Conservation (phyloP, 2,329 filamentous ascomycete species). For the Xylaria sp. region DNA sequence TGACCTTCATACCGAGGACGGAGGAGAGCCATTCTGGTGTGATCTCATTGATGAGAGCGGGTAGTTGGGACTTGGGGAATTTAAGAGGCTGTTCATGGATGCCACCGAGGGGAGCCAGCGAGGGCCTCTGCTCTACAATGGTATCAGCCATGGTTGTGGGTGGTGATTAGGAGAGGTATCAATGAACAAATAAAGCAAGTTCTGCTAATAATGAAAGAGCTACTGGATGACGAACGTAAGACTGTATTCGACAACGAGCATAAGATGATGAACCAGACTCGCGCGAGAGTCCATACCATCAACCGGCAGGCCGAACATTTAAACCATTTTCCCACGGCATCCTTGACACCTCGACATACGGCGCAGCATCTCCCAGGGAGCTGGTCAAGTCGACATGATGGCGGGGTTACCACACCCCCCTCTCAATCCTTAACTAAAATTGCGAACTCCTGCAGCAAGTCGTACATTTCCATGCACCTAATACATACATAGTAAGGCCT, state of each 20-base stretch:
- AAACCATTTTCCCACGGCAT: slow-evolving; percentile 31
- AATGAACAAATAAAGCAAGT: slow-evolving; percentile 4
- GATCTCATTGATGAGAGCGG: slow-evolving; percentile 39
- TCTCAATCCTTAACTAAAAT: slow-evolving; percentile 28
- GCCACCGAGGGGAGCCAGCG: slow-evolving; percentile 14
- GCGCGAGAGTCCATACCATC: slow-evolving; percentile 8
- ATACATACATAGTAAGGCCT: slow-evolving; percentile 24
- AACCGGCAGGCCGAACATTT: slow-evolving; percentile 35
- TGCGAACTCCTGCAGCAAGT: slow-evolving; percentile 34
- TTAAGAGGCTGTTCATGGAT: slow-evolving; percentile 6
- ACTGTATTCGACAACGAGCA: slow-evolving; percentile 3
- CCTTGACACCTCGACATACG: slow-evolving; percentile 25
- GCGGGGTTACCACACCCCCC: slow-evolving; percentile 35
- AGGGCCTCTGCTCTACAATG: slow-evolving; percentile 25
- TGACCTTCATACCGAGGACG: slow-evolving; percentile 39
- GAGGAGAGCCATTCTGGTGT: slow-evolving; percentile 43
- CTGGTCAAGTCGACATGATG: slow-evolving; percentile 17
- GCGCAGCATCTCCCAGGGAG: slow-evolving; percentile 26
- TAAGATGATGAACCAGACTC: slow-evolving; percentile 19
- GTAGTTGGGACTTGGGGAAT: slow-evolving; percentile 28
- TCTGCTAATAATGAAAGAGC: slow-evolving; percentile 1
- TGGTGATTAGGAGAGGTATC: not conserved
- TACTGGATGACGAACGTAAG: slow-evolving; percentile 22
- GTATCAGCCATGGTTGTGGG: slow-evolving; percentile 24
- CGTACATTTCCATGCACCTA: slow-evolving; percentile 34